Conservation (phyloP, 1,284 basidiomycete genomes). For the Malassezia caprae region DNA sequence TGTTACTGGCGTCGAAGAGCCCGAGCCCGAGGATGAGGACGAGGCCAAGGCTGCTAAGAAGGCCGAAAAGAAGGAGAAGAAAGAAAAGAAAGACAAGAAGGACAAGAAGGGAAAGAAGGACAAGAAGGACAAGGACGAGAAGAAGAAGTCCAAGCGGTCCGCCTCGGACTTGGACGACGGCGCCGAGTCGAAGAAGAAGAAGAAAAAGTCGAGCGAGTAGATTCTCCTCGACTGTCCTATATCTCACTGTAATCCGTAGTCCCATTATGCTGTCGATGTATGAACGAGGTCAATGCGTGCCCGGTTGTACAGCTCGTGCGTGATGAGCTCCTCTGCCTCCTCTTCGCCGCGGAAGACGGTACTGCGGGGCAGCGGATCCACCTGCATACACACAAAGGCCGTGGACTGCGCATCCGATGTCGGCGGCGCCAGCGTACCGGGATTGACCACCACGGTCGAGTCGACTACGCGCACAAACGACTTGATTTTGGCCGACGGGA, state of each 20-base stretch:
- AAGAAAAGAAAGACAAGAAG: slow-evolving; percentile 39
- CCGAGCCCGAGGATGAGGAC: slow-evolving; percentile 45
- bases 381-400: slow-evolving; percentile 15
- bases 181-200: slow-evolving; percentile 32
- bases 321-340: background rate
- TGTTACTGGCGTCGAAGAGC: slow-evolving; percentile 49
- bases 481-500: slow-evolving; percentile 56
- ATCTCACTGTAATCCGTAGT: slow-evolving; percentile 8
- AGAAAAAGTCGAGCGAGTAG: slow-evolving; percentile 22
- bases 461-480: slow-evolving; percentile 55
- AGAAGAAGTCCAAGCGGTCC: slow-evolving; percentile 31
- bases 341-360: background rate
- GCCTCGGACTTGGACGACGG: slow-evolving; percentile 23
- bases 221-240: background rate
- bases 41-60: slow-evolving; percentile 19
- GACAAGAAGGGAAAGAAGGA: slow-evolving; percentile 24
- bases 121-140: slow-evolving; percentile 33
- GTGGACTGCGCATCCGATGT: background rate
- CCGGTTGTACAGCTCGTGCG: slow-evolving; percentile 21
- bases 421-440: slow-evolving; percentile 39
- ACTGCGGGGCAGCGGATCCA: slow-evolving; percentile 10
- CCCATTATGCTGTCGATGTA: slow-evolving; percentile 8
- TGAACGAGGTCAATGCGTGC: slow-evolving; percentile 27
- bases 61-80: slow-evolving; percentile 24
- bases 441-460: slow-evolving; percentile 61